Conservation (phyloP, 768 basidiomycete species). For the Lenzites betulinus region DNA sequence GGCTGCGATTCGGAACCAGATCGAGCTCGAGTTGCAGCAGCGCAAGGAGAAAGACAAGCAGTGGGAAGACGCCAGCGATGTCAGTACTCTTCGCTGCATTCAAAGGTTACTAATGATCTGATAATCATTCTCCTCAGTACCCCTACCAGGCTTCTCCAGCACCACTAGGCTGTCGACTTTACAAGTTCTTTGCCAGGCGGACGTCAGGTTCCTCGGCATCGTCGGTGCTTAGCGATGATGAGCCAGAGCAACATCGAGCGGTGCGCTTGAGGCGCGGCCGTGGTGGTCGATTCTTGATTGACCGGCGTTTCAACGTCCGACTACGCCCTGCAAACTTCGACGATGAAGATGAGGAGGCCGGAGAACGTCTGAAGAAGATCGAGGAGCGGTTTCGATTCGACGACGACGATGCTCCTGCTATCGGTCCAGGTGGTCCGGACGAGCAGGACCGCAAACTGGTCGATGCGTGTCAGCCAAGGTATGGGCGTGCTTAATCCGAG, state of each 20-base stretch:
- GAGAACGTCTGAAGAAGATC: slow-evolving; percentile 44
- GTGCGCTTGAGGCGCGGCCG: slow-evolving; percentile 81
- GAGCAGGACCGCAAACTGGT: slow-evolving; percentile 70
- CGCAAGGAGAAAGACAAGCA: slow-evolving; percentile 73
- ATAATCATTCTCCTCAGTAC: slow-evolving; percentile 44
- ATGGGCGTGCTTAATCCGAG: slow-evolving; percentile 7
- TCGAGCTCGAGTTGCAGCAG: slow-evolving; percentile 58
- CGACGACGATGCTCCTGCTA: slow-evolving; percentile 56
- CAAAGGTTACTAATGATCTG: background rate
- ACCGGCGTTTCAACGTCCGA: slow-evolving; percentile 14
- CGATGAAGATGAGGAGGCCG: slow-evolving; percentile 35
- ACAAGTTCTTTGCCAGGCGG: slow-evolving; percentile 58
- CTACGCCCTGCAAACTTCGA: slow-evolving; percentile 22
- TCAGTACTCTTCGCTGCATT: slow-evolving; percentile 36
- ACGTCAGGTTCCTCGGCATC: slow-evolving; percentile 32
- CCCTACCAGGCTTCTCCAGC: slow-evolving; percentile 67
- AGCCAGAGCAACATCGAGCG: slow-evolving; percentile 36
- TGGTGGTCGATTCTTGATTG: slow-evolving; percentile 84
- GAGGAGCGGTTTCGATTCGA: slow-evolving; percentile 73
- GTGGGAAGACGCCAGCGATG: slow-evolving; percentile 90
- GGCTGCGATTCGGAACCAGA: slow-evolving; percentile 56
- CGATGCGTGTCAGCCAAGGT: slow-evolving; percentile 68
- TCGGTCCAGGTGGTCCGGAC: slow-evolving; percentile 60
- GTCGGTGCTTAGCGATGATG: slow-evolving; percentile 25
- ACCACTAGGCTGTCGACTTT: slow-evolving; percentile 63